phyloP scores from a whole-genome alignment of 305 asterid genomes.

The Solanum hybrid region DNA sequence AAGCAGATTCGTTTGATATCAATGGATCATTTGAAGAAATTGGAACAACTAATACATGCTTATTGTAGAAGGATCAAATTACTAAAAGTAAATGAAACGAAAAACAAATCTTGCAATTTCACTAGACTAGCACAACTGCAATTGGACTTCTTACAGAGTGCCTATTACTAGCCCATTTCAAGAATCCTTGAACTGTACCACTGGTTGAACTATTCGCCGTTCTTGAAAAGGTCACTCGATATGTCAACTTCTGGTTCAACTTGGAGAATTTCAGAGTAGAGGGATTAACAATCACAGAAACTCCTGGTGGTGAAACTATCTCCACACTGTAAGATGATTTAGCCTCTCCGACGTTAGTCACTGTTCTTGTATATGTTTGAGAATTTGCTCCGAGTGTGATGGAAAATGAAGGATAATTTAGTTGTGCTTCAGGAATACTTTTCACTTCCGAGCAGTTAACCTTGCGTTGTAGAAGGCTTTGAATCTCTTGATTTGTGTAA shows the following conservation, averaged over 20 bases:
- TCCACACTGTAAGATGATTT: conserved; percentile 17
- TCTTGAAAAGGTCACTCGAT: conserved; percentile 21
- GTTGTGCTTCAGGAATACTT: conserved; percentile 29
- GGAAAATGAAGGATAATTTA: conserved; percentile 47
- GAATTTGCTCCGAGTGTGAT: conserved; percentile 1
- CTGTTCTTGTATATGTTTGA: conserved; percentile 28
- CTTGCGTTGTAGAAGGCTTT: conserved; percentile 12
- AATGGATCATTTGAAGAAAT: not conserved
- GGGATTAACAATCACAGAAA: conserved; percentile 21
- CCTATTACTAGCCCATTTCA: not conserved
- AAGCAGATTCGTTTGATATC: not conserved
- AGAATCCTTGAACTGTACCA: conserved; percentile 12
- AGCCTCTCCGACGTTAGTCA: conserved; percentile 37
- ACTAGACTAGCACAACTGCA: not conserved
- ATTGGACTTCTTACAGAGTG: not conserved
- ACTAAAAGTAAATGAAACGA: not conserved
- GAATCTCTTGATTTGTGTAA: conserved; percentile 21
- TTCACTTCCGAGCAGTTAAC: conserved; percentile 20
- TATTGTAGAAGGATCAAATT: not conserved
- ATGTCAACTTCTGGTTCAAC: conserved; percentile 31
- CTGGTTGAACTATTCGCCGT: not conserved
- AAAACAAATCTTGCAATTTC: not conserved
- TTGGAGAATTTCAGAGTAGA: conserved; percentile 20
- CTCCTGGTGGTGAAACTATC: conserved; percentile 1
- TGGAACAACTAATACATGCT: not conserved